phyloP scores from a whole-genome alignment of 2,329 filamentous ascomycete genomes.

The Aspergillus carbonarius region DNA sequence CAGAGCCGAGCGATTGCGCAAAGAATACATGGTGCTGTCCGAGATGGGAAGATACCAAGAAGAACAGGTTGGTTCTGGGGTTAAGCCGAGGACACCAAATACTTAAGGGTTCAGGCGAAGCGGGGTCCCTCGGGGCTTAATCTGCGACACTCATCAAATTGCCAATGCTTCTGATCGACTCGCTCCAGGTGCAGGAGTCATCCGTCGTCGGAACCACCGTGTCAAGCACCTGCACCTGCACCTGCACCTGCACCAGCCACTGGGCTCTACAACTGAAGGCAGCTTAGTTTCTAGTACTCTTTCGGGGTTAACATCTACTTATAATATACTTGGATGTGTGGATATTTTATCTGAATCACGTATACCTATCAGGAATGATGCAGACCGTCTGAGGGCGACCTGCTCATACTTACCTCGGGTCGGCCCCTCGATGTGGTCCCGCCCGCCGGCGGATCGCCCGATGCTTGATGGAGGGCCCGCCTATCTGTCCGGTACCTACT shows the following conservation, averaged over 20 bases:
- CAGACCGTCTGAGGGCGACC: neutral
- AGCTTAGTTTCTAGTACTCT: too few species aligned
- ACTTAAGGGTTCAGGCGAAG: neutral
- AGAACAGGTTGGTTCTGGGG: too few species aligned
- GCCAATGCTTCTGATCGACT: neutral
- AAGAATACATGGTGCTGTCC: constrained; percentile 58
- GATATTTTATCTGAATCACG: neutral
- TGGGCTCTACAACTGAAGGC: too few species aligned
- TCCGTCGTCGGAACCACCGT: too few species aligned
- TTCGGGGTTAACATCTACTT: too few species aligned
- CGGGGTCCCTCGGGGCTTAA: neutral
- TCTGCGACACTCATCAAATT: neutral
- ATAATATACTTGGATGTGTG: too few species aligned
- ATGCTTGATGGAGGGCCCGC: neutral
- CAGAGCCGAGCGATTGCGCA: constrained; percentile 62
- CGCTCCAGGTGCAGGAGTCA: neutral
- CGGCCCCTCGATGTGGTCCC: constrained; percentile 1
- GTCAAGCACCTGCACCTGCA: too few species aligned
- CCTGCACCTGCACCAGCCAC: too few species aligned
- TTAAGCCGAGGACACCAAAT: neutral
- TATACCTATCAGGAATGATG: neutral
- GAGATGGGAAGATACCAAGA: too few species aligned
- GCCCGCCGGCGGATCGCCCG: constrained; percentile 1
- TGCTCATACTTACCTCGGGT: neutral
- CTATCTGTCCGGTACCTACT: neutral